Base-by-base conservation (phyloP, 2,329 filamentous ascomycete species). In the Pestalotiopsis sp. region DNA sequence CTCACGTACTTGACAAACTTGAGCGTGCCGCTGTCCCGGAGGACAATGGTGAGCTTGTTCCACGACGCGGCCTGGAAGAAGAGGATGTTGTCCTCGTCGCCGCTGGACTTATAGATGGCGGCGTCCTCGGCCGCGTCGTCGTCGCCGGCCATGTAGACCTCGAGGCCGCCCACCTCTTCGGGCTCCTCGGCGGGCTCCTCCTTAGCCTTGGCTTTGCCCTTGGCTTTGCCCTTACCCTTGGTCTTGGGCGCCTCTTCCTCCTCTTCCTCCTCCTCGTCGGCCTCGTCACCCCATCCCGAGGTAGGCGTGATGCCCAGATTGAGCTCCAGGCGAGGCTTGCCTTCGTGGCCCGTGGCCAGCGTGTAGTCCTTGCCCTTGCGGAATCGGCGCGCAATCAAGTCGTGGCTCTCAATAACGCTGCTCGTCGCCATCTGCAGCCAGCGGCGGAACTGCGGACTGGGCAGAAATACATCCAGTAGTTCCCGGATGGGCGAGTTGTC, bases 1-100 rank as follows among this genome's bases (percentile, higher is more conserved):
- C 92, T 97, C 24, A 99, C 92, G 78, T 98, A 99, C 84, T 98
- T 99, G 75, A 98, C 94, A 77, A 99, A 99, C 78, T 93, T 91
- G 76, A 99, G 84, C 14, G 92, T 91, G 14, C 93, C 94, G 72
- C 88, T 89, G 77, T 99, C 96, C 68, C 96, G 88, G 72, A 98
- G 83, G 39, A 98, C 96, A 71, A 99, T 89, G 71, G 91, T 94
- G 83, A 99, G 85, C 71, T 92, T 93, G 79, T 98, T 98, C 96
- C 96, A 99, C 17, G 86, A 79, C 1, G 87, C 85, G 9, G 85
- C 84, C 78, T 89, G 87, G 82, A 87, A 88, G 79, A 89, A 89
- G 60, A 89, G 81, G 70, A 89, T 88, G 77, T 89, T 89, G 80
- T 89, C 87, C 61, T 97, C 94, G 66, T 97, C 95, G 55, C 89